A percentile compares a stretch with the other conserved stretches of the same genome.
These are phyloP conservation scores for Chalciporus chontae DNA, from an alignment of 768 basidiomycete genomes.

Conservation along the genomic window DNA sequence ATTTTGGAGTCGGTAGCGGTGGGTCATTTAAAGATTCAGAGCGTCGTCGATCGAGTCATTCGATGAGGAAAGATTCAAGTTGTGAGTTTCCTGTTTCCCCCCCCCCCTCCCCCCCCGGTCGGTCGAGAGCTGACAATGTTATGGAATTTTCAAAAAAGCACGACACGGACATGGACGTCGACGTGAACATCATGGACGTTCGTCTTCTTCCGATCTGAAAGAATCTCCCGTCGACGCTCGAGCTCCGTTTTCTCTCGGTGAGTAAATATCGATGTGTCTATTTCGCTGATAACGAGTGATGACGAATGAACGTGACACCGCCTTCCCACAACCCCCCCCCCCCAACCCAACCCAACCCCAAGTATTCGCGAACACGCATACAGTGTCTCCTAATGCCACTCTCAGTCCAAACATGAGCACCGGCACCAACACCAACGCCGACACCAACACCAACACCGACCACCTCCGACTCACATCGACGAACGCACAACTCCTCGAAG, in stretches of 20 bases:
- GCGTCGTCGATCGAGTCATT: not conserved
- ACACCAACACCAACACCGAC: not conserved
- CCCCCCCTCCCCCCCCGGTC: not conserved
- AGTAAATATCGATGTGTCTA: not conserved
- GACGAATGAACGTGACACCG: too few species aligned
- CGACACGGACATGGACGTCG: not conserved
- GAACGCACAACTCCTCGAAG: conserved; percentile 3
- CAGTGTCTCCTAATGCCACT: not conserved
- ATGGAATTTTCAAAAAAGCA: too few species aligned
- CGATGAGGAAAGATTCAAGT: conserved; percentile 15
- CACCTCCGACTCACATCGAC: conserved; percentile 1
- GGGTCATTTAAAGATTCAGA: not conserved
- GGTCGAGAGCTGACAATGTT: too few species aligned
- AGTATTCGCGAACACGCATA: conserved; percentile 20
- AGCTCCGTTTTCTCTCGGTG: conserved; percentile 24
- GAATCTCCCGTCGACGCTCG: not conserved
- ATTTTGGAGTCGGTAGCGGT: not conserved
- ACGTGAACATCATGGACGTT: conserved; percentile 3
- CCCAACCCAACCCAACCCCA: too few species aligned
- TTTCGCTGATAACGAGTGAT: not conserved
- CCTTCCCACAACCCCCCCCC: too few species aligned
- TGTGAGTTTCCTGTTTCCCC: conserved; percentile 1
- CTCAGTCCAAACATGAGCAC: conserved; percentile 1
- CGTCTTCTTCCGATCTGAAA: conserved; percentile 1
- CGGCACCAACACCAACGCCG: not conserved